These are phyloP conservation scores for Silene uniflora DNA, from an alignment of 148 eudicot genomes.

Conservation along the genomic window DNA sequence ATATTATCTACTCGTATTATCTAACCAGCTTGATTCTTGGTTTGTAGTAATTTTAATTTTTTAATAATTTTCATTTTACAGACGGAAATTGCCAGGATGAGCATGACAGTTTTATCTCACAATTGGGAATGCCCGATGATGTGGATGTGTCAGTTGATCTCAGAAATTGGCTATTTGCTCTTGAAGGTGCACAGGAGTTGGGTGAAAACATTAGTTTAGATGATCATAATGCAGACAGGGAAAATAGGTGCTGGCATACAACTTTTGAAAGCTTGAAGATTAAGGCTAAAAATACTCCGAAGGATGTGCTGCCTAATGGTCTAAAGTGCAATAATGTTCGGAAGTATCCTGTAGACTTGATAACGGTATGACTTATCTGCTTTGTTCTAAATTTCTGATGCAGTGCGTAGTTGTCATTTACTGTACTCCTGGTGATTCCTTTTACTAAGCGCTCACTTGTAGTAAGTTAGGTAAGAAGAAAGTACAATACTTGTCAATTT, in stretches of 20 bases:
- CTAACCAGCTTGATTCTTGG: no score
- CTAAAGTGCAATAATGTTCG: conserved; percentile 31
- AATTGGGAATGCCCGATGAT: conserved; percentile 83
- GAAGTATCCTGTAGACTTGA: conserved; percentile 69
- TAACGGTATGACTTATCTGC: conserved; percentile 52
- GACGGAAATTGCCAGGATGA: conserved; percentile 51
- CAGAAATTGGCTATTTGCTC: conserved; percentile 88
- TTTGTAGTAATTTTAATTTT: not conserved
- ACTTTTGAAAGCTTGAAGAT: conserved; percentile 59
- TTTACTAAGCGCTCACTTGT: not conserved
- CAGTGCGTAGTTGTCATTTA: not conserved
- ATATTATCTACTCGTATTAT: not conserved
- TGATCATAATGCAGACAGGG: conserved; percentile 44
- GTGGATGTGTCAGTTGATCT: conserved; percentile 73
- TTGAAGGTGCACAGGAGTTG: conserved; percentile 73
- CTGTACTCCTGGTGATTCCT: not conserved
- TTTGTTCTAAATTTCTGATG: not conserved
- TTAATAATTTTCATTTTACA: conserved; percentile 21
- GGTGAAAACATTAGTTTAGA: conserved; percentile 36
- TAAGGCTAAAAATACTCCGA: conserved; percentile 64
- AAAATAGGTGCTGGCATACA: conserved; percentile 89
- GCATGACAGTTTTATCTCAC: conserved; percentile 42
- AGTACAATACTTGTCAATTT: not conserved
- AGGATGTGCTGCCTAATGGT: conserved; percentile 31
- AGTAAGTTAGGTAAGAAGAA: not conserved